Evolutionary conservation across 805 yeast genomes (phyloP), one percentile per base, ranked within the genome.

Genomic region (Lipomyces kockii): DNA sequence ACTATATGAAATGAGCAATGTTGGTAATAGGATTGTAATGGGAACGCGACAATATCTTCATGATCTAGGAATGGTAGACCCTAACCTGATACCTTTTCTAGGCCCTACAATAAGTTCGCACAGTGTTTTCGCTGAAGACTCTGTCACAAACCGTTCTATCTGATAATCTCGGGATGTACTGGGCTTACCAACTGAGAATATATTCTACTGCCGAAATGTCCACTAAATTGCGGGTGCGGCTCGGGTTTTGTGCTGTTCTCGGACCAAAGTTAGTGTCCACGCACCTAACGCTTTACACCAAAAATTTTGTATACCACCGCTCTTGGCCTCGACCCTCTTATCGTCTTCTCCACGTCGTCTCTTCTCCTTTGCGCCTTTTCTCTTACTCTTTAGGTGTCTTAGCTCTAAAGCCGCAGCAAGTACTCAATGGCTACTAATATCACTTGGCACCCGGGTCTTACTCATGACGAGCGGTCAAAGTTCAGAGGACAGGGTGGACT

Each of bases 391-490:
- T 12, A 37, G 4, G 6, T 37, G 17, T 11, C 39, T 27, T 29
- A 29, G 32, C 32, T 5, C 32, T 4, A 29, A 29, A 29, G 6
- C 5, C 43, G 17, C 43, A 11, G 43, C 43, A 37, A 37, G 17
- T 37, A 37, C 43, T 17, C 20, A 73, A 94, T 94, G 98, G 95
- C 97, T 72, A 89, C 97, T 54, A 94, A 94, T 78, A 92, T 94
- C 79, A 92, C 98, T 72, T 94, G 98, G 98, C 98, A 94, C 81
- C 87, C 86, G 73, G 94, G 95, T 76, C 61, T 94, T 74, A 88
- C 95, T 27, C 92, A 89, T 79, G 87, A 83, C 25, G 97, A 94
- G 81, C 90, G 98, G 76, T 80, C 85, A 59, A 80, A 78, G 35
- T 80, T 90, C 65, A 86, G 91, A 69, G 87, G 88, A 66, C 98